These are phyloP conservation scores for Danielozyma ontarioensis DNA, from an alignment of 805 yeast genomes.

Conservation along the genomic window DNA sequence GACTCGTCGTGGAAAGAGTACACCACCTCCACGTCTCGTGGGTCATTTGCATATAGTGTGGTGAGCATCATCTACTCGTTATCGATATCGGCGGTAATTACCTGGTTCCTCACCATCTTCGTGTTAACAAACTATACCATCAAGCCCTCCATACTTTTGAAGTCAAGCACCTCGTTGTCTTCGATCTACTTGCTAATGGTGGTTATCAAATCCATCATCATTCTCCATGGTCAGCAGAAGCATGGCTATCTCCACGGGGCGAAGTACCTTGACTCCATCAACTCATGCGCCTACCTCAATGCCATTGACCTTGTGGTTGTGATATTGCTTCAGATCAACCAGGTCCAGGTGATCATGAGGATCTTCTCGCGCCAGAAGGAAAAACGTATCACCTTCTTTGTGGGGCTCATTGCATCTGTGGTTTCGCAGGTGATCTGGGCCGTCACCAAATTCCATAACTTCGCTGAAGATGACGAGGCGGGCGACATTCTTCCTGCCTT, in stretches of 20 bases:
- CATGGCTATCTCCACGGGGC: constrained; percentile 40
- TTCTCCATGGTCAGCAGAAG: constrained; percentile 44
- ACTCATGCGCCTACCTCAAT: constrained; percentile 41
- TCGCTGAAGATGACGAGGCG: constrained; percentile 34
- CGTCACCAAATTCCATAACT: constrained; percentile 47
- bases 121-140: constrained; percentile 62
- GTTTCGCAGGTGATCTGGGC: constrained; percentile 67
- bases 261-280: constrained; percentile 39
- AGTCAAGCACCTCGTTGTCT: constrained; percentile 46
- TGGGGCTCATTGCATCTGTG: constrained; percentile 51
- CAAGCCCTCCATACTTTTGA: constrained; percentile 50
- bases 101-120: constrained; percentile 57
- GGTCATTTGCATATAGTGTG: constrained; percentile 49
- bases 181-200: constrained; percentile 51
- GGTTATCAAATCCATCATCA: constrained; percentile 42
- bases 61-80: constrained; percentile 60
- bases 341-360: constrained; percentile 67
- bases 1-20: constrained; percentile 45
- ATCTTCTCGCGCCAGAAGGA: constrained; percentile 65
- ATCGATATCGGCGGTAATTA: constrained; percentile 60
- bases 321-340: constrained; percentile 56
- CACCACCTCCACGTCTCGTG: constrained; percentile 25
- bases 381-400: constrained; percentile 53
- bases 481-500: constrained; percentile 66
- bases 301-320: constrained; percentile 56